These are phyloP conservation scores for Leccinellum luteum DNA, from an alignment of 768 basidiomycete genomes.

Conservation along the genomic window DNA sequence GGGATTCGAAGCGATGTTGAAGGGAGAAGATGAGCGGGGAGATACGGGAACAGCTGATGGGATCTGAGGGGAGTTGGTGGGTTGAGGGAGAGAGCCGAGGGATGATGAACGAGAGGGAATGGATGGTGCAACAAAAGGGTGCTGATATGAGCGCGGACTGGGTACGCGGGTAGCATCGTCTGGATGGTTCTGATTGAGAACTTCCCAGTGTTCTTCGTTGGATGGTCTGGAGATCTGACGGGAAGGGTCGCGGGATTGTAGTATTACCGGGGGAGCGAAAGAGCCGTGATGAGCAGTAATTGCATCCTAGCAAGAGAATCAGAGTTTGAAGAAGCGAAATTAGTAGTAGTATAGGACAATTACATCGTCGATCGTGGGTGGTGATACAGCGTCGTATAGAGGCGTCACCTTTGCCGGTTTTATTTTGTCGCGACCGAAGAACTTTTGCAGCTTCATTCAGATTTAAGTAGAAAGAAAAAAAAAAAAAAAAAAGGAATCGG, in stretches of 20 bases:
- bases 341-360: too few relatives aligned
- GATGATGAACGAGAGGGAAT: slow-evolving; percentile 52
- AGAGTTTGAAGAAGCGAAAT: neutral
- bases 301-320: slow-evolving; percentile 16
- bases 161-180: slow-evolving; percentile 24
- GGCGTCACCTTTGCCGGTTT: slow-evolving; percentile 35
- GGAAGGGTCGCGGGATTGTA: slow-evolving; percentile 10
- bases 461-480: neutral
- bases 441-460: slow-evolving; percentile 52
- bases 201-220: slow-evolving; percentile 49
- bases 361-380: slow-evolving; percentile 30
- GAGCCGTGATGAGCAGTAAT: slow-evolving; percentile 24
- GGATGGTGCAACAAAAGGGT: slow-evolving; percentile 27
- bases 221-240: slow-evolving; percentile 24
- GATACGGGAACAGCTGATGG: slow-evolving; percentile 20
- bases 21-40: slow-evolving; percentile 47
- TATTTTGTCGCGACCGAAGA: slow-evolving; percentile 52
- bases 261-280: neutral
- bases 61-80: slow-evolving; percentile 38
- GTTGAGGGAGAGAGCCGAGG: slow-evolving; percentile 45
- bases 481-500: neutral
- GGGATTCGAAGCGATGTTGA: slow-evolving; percentile 33
- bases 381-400: slow-evolving; percentile 17
- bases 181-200: slow-evolving; percentile 29
- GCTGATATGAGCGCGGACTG: slow-evolving; percentile 25